A percentile compares a stretch with the other conserved stretches of the same genome.
These are phyloP conservation scores for Metarhizium robertsii DNA, from an alignment of 2,329 filamentous ascomycete species.

Conservation along the genomic window DNA sequence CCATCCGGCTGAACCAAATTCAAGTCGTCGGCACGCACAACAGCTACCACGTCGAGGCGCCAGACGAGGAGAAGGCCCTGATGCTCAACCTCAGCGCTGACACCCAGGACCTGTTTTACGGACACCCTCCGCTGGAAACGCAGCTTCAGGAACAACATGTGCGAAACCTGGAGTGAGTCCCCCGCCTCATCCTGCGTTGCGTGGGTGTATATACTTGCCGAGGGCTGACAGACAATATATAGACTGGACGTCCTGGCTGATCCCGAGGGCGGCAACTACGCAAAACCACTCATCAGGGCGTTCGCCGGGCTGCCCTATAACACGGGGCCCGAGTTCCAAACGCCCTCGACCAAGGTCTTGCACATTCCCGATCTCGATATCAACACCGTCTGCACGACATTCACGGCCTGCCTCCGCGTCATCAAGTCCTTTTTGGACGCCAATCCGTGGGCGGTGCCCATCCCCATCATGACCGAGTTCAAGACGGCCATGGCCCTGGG, in stretches of 20 bases:
- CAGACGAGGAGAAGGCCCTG: conserved; percentile 27
- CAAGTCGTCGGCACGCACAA: conserved; percentile 43
- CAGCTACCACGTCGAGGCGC: conserved; percentile 38
- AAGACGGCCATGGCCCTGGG: conserved; percentile 25
- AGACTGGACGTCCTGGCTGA: conserved; percentile 37
- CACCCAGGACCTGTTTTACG: conserved; percentile 35
- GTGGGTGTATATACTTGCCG: no score
- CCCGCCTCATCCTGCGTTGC: no score
- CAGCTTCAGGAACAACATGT: conserved; percentile 36
- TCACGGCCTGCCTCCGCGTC: conserved; percentile 31
- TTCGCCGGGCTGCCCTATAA: conserved; percentile 28
- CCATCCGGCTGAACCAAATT: conserved; percentile 39
- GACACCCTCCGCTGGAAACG: conserved; percentile 32
- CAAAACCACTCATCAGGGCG: conserved; percentile 31
- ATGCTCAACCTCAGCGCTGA: conserved; percentile 28
- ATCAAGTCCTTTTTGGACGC: conserved; percentile 34
- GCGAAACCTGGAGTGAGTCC: conserved; percentile 30
- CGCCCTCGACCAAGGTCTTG: conserved; percentile 37
- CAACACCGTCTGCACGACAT: conserved; percentile 34
- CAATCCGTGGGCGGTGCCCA: conserved; percentile 33
- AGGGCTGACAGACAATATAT: no score
- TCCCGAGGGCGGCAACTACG: conserved; percentile 36
- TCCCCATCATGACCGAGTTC: conserved; percentile 40
- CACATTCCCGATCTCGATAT: conserved; percentile 41
- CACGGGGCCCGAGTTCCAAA: conserved; percentile 26